Percentiles rank a stretch among this genome's conserved stretches.
These are phyloP conservation scores for Grosmannia serpens DNA, from an alignment of 2,329 filamentous ascomycete species.

Conservation along the genomic window DNA sequence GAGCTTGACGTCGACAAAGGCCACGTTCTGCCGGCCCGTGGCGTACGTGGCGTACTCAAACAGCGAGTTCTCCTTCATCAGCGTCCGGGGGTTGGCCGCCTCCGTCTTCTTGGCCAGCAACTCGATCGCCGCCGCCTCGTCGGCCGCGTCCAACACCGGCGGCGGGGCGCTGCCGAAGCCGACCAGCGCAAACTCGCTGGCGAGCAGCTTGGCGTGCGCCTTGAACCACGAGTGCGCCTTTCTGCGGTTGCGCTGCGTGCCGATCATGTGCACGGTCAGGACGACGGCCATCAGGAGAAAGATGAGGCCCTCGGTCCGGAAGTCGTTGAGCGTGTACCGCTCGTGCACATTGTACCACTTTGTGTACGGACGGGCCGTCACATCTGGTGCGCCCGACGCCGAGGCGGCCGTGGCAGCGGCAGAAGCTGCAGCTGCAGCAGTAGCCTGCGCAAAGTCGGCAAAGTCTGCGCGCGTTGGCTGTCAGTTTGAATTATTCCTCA, in stretches of 20 bases:
- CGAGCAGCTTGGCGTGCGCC: slow-evolving; percentile 59
- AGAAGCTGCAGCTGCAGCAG: slow-evolving; percentile 49
- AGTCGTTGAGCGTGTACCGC: slow-evolving; percentile 72
- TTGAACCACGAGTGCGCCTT: slow-evolving; percentile 73
- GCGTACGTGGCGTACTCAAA: slow-evolving; percentile 83
- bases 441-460: slow-evolving; percentile 74
- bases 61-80: slow-evolving; percentile 77
- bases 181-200: slow-evolving; percentile 75
- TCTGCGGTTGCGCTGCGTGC: slow-evolving; percentile 65
- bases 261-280: slow-evolving; percentile 69
- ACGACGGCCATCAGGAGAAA: slow-evolving; percentile 63
- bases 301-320: slow-evolving; percentile 77
- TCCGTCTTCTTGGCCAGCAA: slow-evolving; percentile 26
- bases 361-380: slow-evolving; percentile 57
- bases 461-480: slow-evolving; percentile 51
- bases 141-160: slow-evolving; percentile 26
- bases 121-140: slow-evolving; percentile 56
- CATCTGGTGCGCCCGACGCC: slow-evolving; percentile 30
- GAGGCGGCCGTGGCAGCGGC: slow-evolving; percentile 25
- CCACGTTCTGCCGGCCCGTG: slow-evolving; percentile 83
- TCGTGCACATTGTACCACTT: slow-evolving; percentile 98
- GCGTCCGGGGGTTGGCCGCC: slow-evolving; percentile 32
- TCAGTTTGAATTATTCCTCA: slow-evolving; percentile 1
- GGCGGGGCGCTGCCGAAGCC: slow-evolving; percentile 55
- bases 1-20: slow-evolving; percentile 78